Evolutionary conservation across 352 stramenopile species (phyloP), one percentile per base, ranked within the genome.

Genomic region (Phytophthora syringae): DNA sequence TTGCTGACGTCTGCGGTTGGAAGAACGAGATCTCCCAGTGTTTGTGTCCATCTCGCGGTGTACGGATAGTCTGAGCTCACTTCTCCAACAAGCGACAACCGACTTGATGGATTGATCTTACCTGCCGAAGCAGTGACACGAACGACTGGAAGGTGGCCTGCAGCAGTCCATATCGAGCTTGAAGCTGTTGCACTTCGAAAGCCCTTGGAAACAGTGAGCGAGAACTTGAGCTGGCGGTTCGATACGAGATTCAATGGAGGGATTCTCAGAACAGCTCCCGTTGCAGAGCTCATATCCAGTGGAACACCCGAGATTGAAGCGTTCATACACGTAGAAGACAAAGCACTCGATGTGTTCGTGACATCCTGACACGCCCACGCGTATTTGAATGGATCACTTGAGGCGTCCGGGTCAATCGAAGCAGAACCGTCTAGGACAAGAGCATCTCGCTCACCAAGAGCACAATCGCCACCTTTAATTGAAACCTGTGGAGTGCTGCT

Each of bases 51-150:
- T 1, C 71, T 64, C 1, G 65, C 55, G 0, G 64, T 82, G 57
- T 77, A 90, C n/a, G 83, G 85, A 43, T 92, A 94, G 25, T 84
- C 70, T 13, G 85, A 92, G 39, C 48, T 76, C 18, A 92, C 73
- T 0, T 55, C 52, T 1, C 65, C 70, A 1, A 52, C 64, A 5
- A 94, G 50, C 1, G 54, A 48, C 2, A 94, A 42, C 2, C 81
- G 74, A 2, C 40, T 77, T 0, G 80, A 72, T 0, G 85, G 71
- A 25, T 86, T 86, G 37, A 94, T 68, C 39, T 80, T 90, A 1
- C 56, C 43, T 7, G 70, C 32, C 0, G 78, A 75, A 0, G 71
- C 52, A 10, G 57, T 37, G 20, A 82, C 65, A 0, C 24, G 45
- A 10, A 94, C 79, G 4, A 79, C 60, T 0, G 85, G 85, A 0